Evolutionary conservation across 345 rosid genomes (phyloP).

Genomic region (Microcos paniculata): DNA sequence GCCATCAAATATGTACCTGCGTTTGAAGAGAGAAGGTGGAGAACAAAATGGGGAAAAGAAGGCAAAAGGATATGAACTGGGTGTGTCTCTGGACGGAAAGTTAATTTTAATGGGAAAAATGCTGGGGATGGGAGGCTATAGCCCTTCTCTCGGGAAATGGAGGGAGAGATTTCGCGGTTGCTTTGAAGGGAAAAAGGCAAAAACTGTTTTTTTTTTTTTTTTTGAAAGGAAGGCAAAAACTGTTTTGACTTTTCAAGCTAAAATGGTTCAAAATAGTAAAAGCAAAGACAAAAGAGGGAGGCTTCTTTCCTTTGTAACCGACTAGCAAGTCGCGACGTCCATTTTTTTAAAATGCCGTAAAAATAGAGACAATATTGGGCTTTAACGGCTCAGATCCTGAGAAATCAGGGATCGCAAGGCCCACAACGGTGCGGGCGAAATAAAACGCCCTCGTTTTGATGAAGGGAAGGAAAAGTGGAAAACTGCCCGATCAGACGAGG

Average conservation of each 20-base stretch:
- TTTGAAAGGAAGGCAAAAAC: not conserved
- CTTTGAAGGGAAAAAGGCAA: not conserved
- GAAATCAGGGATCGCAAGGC: too few relatives aligned
- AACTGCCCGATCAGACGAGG: too few relatives aligned
- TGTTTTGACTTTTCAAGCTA: not conserved
- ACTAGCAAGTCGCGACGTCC: too few relatives aligned
- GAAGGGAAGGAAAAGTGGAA: too few relatives aligned
- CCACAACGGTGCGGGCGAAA: too few relatives aligned
- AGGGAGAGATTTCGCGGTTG: conserved; percentile 13
- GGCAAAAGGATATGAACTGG: not conserved
- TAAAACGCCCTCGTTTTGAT: too few relatives aligned
- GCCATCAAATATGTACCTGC: not conserved
- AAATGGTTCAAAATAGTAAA: not conserved
- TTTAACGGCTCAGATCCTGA: too few relatives aligned
- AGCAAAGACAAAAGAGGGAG: not conserved
- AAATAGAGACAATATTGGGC: not conserved
- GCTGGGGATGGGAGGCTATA: not conserved
- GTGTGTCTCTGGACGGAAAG: not conserved
- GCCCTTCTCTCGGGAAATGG: conserved; percentile 16
- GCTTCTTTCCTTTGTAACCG: too few relatives aligned
- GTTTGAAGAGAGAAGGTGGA: not conserved
- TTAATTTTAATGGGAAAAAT: not conserved
- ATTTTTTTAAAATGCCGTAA: not conserved
- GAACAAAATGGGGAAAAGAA: not conserved
- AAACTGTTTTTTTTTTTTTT: not conserved